Conservation (phyloP, 352 stramenopile genomes). For the Pythium dissimile region DNA sequence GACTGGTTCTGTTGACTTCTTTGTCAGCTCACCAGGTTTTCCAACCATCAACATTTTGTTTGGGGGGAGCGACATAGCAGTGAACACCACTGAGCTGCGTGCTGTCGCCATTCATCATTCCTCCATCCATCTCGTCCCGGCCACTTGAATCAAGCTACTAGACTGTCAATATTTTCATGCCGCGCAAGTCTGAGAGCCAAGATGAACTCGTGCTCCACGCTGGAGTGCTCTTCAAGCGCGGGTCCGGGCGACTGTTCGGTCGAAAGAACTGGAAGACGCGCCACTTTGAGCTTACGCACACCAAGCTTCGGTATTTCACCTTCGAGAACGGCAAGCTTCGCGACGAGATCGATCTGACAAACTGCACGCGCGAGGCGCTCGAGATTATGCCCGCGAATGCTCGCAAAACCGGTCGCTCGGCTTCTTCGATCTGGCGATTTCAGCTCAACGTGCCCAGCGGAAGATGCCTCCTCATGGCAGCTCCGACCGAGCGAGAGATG, state of each 20-base stretch:
- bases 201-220: constrained; percentile 34
- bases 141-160: too few relatives aligned
- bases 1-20: not conserved
- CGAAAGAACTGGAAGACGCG: constrained; percentile 78
- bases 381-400: constrained; percentile 79
- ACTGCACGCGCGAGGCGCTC: constrained; percentile 56
- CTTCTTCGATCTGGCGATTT: constrained; percentile 76
- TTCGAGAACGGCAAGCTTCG: constrained; percentile 79
- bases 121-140: too few relatives aligned
- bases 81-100: too few relatives aligned
- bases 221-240: constrained; percentile 80
- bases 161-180: too few relatives aligned
- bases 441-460: constrained; percentile 55
- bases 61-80: too few relatives aligned
- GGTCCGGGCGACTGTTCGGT: constrained; percentile 50
- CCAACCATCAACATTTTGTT: too few relatives aligned
- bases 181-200: not conserved
- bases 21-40: not conserved
- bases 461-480: constrained; percentile 58
- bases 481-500: constrained; percentile 80
- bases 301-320: constrained; percentile 67
- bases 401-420: constrained; percentile 70
- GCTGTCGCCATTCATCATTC: too few relatives aligned
- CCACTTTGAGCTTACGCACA: constrained; percentile 66
- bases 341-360: constrained; percentile 62